phyloP scores from a whole-genome alignment of 2,329 filamentous ascomycete genomes.

The Trichoderma sp. region DNA sequence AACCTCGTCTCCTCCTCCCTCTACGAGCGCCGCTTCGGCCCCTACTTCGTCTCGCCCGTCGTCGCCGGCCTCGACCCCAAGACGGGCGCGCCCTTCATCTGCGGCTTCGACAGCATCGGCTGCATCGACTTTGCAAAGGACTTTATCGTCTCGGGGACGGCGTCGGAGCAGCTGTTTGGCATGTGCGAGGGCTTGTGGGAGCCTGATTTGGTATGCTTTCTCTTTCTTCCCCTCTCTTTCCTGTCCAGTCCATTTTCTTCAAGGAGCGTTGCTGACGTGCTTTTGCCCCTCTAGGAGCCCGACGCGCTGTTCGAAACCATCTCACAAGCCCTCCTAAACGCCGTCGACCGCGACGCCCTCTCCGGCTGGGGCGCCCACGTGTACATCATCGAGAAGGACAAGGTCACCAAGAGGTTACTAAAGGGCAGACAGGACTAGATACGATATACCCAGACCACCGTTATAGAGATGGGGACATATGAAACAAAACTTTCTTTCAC shows the following conservation, averaged over 20 bases:
- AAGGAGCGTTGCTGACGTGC: neutral
- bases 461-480: slow-evolving; percentile 14
- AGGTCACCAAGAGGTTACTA: slow-evolving; percentile 97
- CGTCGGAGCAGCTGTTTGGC: slow-evolving; percentile 96
- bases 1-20: slow-evolving; percentile 89
- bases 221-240: neutral
- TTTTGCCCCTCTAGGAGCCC: slow-evolving; percentile 61
- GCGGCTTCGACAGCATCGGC: slow-evolving; percentile 97
- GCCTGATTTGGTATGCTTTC: slow-evolving; percentile 78
- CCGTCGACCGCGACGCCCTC: slow-evolving; percentile 92
- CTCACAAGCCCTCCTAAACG: slow-evolving; percentile 92
- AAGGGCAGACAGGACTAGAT: slow-evolving; percentile 51
- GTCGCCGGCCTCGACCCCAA: slow-evolving; percentile 94
- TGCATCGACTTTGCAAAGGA: slow-evolving; percentile 99
- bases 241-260: neutral
- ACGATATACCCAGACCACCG: slow-evolving; percentile 9
- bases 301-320: slow-evolving; percentile 98
- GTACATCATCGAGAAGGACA: slow-evolving; percentile 99
- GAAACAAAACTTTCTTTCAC: neutral
- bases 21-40: slow-evolving; percentile 95
- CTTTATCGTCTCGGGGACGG: slow-evolving; percentile 96
- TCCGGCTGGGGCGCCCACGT: slow-evolving; percentile 98
- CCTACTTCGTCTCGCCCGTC: slow-evolving; percentile 94
- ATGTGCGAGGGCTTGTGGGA: slow-evolving; percentile 99
- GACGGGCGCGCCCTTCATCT: slow-evolving; percentile 94